A percentile compares a stretch with the other conserved stretches of the same genome.
Evolutionary conservation across 2,329 filamentous ascomycete species (phyloP).

Genomic region (Aspergillus puulaauensis): DNA sequence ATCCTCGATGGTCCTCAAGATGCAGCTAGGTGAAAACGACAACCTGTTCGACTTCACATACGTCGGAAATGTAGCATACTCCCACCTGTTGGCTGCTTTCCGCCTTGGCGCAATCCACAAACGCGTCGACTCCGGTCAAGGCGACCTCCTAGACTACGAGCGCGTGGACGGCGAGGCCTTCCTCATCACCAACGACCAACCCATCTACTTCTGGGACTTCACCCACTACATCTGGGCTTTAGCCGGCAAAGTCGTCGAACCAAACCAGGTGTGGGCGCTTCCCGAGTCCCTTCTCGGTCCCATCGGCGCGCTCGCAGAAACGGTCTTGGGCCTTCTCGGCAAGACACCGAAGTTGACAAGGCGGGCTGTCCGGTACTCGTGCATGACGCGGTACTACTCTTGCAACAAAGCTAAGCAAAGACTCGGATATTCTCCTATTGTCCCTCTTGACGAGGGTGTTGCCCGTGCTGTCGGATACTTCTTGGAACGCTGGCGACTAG

Average conservation of each 20-base stretch:
- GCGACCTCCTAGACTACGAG: slow-evolving; percentile 68
- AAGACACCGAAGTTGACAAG: slow-evolving; percentile 47
- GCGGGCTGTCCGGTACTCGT: slow-evolving; percentile 47
- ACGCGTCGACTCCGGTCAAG: slow-evolving; percentile 46
- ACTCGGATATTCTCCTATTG: slow-evolving; percentile 46
- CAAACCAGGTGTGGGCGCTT: slow-evolving; percentile 41
- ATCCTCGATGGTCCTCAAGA: slow-evolving; percentile 61
- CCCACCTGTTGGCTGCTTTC: slow-evolving; percentile 76
- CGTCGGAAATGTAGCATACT: slow-evolving; percentile 69
- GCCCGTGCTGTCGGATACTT: slow-evolving; percentile 46
- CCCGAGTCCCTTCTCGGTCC: slow-evolving; percentile 40
- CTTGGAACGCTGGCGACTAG: slow-evolving; percentile 32
- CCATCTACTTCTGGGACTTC: slow-evolving; percentile 90
- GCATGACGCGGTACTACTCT: slow-evolving; percentile 50
- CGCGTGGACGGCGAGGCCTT: slow-evolving; percentile 82
- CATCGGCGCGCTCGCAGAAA: slow-evolving; percentile 44
- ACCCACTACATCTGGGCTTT: slow-evolving; percentile 72
- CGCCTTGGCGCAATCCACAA: slow-evolving; percentile 64
- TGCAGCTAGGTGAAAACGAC: slow-evolving; percentile 75
- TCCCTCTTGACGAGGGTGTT: slow-evolving; percentile 48
- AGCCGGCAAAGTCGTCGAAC: slow-evolving; percentile 45
- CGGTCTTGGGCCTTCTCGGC: slow-evolving; percentile 43
- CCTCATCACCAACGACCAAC: slow-evolving; percentile 85
- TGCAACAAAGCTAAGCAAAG: slow-evolving; percentile 48
- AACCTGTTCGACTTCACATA: slow-evolving; percentile 73